Base-by-base conservation (phyloP, 768 basidiomycete genomes). In the Lactifluus echinatus region DNA sequence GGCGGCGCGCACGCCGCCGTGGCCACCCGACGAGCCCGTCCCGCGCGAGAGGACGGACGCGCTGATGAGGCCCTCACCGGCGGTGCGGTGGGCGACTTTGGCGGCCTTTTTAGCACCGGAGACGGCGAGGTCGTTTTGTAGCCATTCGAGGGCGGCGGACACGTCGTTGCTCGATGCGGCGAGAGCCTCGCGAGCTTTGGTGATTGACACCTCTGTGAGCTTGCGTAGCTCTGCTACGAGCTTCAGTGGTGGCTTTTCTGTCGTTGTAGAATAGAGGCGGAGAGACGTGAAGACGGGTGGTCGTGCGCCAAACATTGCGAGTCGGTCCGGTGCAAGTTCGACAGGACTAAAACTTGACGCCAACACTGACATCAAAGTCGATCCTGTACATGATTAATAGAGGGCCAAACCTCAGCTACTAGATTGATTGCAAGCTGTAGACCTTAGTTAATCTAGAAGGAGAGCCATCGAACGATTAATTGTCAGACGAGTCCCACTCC, bases 121-220 rank as follows among this genome's bases (percentile, higher is more conserved):
- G 33, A 76, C 73, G 2, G 75, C 74, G 28, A 88, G 75, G 70
- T 95, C 89, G 55, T 83, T 78, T 64, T 87, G 73, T 34, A 98
- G 79, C 89, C 92, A 97, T 65, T 76, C 72, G 57, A 94, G 72
- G 11, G 95, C 93, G 23, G 70, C 77, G 15, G 82, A 69, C 52
- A 96, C 66, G 69, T 92, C 81, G 73, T 89, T 87, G 66, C 84
- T 79, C 29, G 82, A 78, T 26, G 84, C 82, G 50, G 71, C 68
- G 51, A 98, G 85, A 2, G 95, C 94, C 69, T 94, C 89, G 36
- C 87, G 82, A 29, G 94, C 95, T 73, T 93, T 92, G 44, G 79
- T 76, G 62, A 97, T 83, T 8, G 93, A 89, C 48, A 93, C 88
- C 47, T 84, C 82, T 44, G 79, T 87, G 64, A 78, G 76, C 70